These are phyloP conservation scores for Aspergillus eucalypticola DNA, from an alignment of 2,329 filamentous ascomycete species.

Conservation along the genomic window DNA sequence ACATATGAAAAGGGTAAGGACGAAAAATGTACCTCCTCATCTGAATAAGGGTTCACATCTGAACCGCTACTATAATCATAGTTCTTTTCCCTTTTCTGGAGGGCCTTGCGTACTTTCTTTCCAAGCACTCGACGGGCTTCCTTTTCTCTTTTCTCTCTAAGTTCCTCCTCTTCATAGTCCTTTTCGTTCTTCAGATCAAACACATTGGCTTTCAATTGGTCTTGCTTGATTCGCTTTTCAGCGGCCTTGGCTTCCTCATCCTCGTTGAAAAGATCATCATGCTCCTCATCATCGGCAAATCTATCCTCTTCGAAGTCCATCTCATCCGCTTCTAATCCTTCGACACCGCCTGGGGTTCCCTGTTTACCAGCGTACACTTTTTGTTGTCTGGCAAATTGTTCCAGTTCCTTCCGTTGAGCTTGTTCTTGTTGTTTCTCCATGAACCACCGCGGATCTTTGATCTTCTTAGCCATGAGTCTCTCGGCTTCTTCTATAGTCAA, in stretches of 20 bases:
- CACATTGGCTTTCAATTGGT: conserved; percentile 83
- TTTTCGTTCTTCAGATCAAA: conserved; percentile 77
- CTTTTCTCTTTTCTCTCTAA: conserved; percentile 64
- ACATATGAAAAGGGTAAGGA: conserved; percentile 6
- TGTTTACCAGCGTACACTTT: conserved; percentile 50
- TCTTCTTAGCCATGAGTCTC: conserved; percentile 75
- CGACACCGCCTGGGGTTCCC: conserved; percentile 46
- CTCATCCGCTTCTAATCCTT: conserved; percentile 62
- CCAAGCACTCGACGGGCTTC: conserved; percentile 69
- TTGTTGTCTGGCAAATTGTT: conserved; percentile 52
- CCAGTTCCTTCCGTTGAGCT: conserved; percentile 59
- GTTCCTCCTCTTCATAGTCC: conserved; percentile 67
- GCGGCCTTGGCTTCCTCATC: conserved; percentile 78
- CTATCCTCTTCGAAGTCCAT: conserved; percentile 69
- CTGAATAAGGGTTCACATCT: conserved; percentile 58
- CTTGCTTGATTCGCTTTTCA: conserved; percentile 71
- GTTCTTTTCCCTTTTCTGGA: conserved; percentile 83
- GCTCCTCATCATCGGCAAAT: conserved; percentile 88
- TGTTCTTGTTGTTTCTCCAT: conserved; percentile 61
- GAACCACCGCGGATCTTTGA: conserved; percentile 76
- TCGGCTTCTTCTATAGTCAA: conserved; percentile 84
- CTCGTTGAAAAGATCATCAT: conserved; percentile 73
- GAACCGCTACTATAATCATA: conserved; percentile 79
- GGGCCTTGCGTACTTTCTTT: conserved; percentile 75
- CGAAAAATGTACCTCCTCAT: conserved; percentile 47